phyloP scores from a whole-genome alignment of 768 basidiomycete species.

The Lentinus tigrinus region DNA sequence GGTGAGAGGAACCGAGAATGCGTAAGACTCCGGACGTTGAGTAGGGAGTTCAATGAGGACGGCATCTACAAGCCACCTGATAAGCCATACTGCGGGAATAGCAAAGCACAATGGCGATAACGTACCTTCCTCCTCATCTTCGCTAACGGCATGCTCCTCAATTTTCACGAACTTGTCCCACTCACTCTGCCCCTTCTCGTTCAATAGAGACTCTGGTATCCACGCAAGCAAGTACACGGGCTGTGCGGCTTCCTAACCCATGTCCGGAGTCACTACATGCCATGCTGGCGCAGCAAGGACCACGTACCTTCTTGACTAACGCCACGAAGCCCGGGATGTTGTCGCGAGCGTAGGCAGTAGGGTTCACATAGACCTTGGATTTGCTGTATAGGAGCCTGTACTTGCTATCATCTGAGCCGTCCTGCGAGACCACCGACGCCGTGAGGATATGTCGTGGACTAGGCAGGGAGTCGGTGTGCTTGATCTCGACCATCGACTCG shows the following conservation, averaged over 20 bases:
- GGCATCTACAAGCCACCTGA: constrained; percentile 50
- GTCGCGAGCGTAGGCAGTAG: constrained; percentile 87
- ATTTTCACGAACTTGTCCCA: constrained; percentile 89
- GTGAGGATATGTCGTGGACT: constrained; percentile 4
- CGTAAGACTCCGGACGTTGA: constrained; percentile 85
- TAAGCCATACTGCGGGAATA: not conserved
- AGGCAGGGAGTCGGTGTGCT: constrained; percentile 15
- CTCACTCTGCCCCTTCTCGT: constrained; percentile 79
- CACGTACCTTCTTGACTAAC: constrained; percentile 81
- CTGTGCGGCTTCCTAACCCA: constrained; percentile 64
- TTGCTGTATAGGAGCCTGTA: constrained; percentile 84
- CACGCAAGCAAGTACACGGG: constrained; percentile 84
- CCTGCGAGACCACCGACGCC: constrained; percentile 14
- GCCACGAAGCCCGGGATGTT: constrained; percentile 94
- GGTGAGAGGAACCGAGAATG: constrained; percentile 90
- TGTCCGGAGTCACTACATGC: constrained; percentile 12
- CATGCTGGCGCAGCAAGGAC: not conserved
- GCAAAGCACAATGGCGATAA: constrained; percentile 10
- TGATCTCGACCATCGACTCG: constrained; percentile 33
- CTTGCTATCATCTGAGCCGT: constrained; percentile 42
- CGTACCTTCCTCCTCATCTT: constrained; percentile 76
- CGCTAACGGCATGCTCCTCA: constrained; percentile 58
- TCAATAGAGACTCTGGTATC: constrained; percentile 86
- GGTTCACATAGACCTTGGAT: constrained; percentile 94
- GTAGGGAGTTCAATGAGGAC: constrained; percentile 84